These are phyloP conservation scores for Pestalotiopsis sp. DNA, from an alignment of 2,329 filamentous ascomycete species.

Conservation along the genomic window DNA sequence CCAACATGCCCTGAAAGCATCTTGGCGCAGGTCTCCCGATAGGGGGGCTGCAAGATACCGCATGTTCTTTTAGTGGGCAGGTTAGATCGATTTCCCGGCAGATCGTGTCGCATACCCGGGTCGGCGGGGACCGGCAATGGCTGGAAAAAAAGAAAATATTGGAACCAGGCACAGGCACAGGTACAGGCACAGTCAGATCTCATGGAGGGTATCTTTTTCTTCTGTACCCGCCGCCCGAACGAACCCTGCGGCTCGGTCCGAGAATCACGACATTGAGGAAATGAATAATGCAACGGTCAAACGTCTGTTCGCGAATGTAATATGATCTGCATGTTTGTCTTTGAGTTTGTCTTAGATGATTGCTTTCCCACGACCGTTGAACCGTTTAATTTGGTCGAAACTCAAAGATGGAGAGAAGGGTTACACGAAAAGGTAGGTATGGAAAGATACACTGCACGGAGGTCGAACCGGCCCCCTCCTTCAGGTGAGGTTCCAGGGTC, in stretches of 20 bases:
- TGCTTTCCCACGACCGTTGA: neutral
- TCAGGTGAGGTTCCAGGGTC: neutral
- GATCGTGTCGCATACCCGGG: neutral
- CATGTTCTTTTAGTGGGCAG: neutral
- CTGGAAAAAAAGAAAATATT: neutral
- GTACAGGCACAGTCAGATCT: neutral
- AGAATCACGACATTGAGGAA: neutral
- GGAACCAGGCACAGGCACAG: neutral
- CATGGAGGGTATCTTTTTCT: neutral
- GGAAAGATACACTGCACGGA: neutral
- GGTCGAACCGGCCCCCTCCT: neutral
- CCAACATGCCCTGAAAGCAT: neutral
- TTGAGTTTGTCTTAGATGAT: neutral
- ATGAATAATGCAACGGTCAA: neutral
- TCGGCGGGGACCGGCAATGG: neutral
- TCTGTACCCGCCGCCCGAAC: neutral
- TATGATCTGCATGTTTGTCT: neutral
- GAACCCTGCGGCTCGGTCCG: neutral
- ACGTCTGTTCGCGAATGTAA: neutral
- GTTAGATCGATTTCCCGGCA: neutral
- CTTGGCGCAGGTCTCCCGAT: neutral
- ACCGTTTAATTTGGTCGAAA: neutral
- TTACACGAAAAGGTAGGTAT: neutral
- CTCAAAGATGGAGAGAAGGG: neutral
- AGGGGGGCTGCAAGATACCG: neutral